These are phyloP conservation scores for Lasiodiplodia citricola DNA, from an alignment of 2,329 filamentous ascomycete species.

Conservation along the genomic window DNA sequence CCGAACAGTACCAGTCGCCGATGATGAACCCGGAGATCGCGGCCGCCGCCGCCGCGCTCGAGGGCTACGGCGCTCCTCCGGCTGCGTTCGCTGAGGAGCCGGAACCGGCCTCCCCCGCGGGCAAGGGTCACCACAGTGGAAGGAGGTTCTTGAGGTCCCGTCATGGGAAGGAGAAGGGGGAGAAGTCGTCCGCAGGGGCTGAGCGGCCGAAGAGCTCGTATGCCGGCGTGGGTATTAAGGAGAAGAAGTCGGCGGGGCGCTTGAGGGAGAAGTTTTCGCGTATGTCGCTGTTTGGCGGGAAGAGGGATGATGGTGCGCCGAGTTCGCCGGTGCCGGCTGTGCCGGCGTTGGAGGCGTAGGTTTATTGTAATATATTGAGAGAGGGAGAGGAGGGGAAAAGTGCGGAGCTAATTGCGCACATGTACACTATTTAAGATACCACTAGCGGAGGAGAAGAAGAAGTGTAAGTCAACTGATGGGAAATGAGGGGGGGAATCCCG, in stretches of 20 bases:
- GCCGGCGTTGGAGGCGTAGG: background rate
- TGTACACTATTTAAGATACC: too few species aligned
- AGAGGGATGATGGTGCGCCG: background rate
- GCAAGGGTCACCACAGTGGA: background rate
- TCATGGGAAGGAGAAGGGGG: background rate
- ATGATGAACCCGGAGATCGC: background rate
- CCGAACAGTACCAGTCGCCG: background rate
- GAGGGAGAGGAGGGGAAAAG: too few species aligned
- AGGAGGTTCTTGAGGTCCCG: background rate
- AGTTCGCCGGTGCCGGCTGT: background rate
- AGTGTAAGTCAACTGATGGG: background rate
- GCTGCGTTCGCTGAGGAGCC: too few species aligned
- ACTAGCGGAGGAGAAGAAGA: too few species aligned
- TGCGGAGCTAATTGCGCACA: too few species aligned
- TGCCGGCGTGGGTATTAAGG: background rate
- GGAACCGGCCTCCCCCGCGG: too few species aligned
- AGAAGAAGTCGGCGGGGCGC: background rate
- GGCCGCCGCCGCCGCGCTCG: background rate
- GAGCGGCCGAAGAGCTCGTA: background rate
- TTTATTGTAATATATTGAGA: background rate
- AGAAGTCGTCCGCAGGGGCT: too few species aligned
- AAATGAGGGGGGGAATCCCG: background rate
- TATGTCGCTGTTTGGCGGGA: background rate
- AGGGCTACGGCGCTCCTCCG: background rate
- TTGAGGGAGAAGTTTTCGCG: conserved; percentile 14